Evolutionary conservation across 2,329 filamentous ascomycete species (phyloP).

Genomic region (Coniochaeta sp.): DNA sequence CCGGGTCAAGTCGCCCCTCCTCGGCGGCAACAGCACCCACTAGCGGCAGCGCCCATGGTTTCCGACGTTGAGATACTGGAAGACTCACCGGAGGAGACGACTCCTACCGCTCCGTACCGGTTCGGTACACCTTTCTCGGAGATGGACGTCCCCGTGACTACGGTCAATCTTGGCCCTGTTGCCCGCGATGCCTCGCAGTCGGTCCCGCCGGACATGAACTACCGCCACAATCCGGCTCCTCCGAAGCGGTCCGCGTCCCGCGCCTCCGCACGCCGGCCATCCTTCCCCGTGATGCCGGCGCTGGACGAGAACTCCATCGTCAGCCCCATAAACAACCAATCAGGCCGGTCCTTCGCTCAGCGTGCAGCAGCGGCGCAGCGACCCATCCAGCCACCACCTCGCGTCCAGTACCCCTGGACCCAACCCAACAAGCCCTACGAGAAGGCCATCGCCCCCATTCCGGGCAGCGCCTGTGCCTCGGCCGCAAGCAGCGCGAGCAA

Average conservation of each 20-base stretch:
- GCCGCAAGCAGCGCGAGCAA: conserved; percentile 11
- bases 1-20: conserved; percentile 27
- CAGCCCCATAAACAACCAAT: conserved; percentile 13
- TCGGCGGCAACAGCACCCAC: conserved; percentile 11
- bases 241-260: conserved; percentile 42
- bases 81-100: conserved; percentile 46
- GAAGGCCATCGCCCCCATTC: conserved; percentile 31
- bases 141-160: conserved; percentile 78
- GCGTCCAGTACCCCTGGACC: conserved; percentile 49
- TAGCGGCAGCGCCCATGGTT: conserved; percentile 7
- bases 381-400: conserved; percentile 43
- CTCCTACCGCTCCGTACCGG: conserved; percentile 58
- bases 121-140: conserved; percentile 86
- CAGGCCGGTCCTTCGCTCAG: conserved; percentile 27
- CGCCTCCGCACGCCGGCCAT: conserved; percentile 55
- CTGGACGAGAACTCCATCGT: conserved; percentile 53
- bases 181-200: conserved; percentile 78
- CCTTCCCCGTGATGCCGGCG: conserved; percentile 60
- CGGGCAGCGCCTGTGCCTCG: conserved; percentile 14
- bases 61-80: not conserved
- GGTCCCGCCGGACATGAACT: conserved; percentile 90
- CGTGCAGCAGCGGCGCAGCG: conserved; percentile 26
- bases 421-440: conserved; percentile 37
- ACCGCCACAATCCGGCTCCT: conserved; percentile 38
- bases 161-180: conserved; percentile 62